Percentiles rank a stretch among this genome's conserved stretches.
Conservation (phyloP, 108 stramenopile genomes). For the Skeletonema potamos region DNA sequence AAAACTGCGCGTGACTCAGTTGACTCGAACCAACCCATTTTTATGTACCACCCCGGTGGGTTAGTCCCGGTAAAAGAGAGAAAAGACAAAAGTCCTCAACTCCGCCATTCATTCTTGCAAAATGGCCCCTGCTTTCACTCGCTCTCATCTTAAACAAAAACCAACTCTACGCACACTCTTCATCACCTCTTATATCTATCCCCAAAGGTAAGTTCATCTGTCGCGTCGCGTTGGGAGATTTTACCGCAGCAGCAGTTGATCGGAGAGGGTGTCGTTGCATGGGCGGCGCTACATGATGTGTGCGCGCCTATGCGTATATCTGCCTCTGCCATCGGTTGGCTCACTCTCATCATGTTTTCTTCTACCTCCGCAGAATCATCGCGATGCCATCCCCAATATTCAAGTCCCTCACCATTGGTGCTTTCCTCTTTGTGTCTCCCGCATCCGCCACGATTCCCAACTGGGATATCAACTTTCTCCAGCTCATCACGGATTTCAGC, state of each 20-base stretch:
- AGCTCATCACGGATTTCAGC: conserved; percentile 21
- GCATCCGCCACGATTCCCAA: conserved; percentile 25
- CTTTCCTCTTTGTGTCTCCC: conserved; percentile 11
- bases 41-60: too few relatives aligned
- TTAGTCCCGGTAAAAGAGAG: too few relatives aligned
- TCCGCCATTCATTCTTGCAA: too few relatives aligned
- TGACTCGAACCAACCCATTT: too few relatives aligned
- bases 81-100: too few relatives aligned
- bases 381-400: background rate
- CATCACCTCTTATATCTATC: background rate
- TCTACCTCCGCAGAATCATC: background rate
- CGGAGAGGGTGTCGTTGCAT: background rate
- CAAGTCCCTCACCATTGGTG: conserved; percentile 19
- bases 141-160: too few relatives aligned
- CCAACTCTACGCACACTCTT: background rate
- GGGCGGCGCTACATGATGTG: background rate
- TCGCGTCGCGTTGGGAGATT: background rate
- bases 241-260: background rate
- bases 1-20: too few relatives aligned
- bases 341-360: too few relatives aligned
- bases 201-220: background rate
- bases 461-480: conserved; percentile 31
- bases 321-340: background rate
- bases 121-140: too few relatives aligned
- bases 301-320: background rate